Conservation (phyloP, 2,329 filamentous ascomycete species). For the Macrophomina phaseolina region DNA sequence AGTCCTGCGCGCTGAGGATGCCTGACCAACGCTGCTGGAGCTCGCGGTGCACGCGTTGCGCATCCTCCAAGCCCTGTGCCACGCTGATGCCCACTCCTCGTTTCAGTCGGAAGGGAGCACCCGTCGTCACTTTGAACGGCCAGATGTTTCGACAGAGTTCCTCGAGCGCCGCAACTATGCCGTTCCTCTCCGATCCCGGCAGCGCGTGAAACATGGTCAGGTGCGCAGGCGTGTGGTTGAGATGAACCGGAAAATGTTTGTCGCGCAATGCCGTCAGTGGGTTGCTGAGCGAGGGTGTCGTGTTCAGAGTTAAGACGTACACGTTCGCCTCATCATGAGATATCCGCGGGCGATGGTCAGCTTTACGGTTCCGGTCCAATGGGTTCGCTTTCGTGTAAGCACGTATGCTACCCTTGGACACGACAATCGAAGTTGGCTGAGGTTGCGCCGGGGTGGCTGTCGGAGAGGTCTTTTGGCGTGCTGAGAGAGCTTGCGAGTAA, state of each 20-base stretch:
- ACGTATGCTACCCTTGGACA: not conserved
- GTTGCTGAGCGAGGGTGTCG: slow-evolving; percentile 45
- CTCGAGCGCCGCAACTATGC: slow-evolving; percentile 42
- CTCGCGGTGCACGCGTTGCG: slow-evolving; percentile 43
- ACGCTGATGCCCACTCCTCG: slow-evolving; percentile 49
- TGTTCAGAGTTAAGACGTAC: slow-evolving; percentile 52
- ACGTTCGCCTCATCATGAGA: slow-evolving; percentile 40
- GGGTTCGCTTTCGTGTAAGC: slow-evolving; percentile 8
- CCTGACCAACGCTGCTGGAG: slow-evolving; percentile 45
- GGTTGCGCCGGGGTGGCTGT: not conserved
- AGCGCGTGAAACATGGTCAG: slow-evolving; percentile 55
- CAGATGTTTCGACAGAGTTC: slow-evolving; percentile 37
- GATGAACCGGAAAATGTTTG: slow-evolving; percentile 48
- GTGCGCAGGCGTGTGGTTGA: slow-evolving; percentile 52
- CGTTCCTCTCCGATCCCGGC: slow-evolving; percentile 46
- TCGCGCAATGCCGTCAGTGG: slow-evolving; percentile 48
- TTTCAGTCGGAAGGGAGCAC: slow-evolving; percentile 48
- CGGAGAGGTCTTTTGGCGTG: not conserved
- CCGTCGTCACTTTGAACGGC: slow-evolving; percentile 46
- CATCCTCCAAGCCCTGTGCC: slow-evolving; percentile 39
- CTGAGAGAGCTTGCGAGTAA: slow-evolving; percentile 12
- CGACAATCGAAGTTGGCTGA: not conserved
- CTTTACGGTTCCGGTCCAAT: slow-evolving; percentile 10
- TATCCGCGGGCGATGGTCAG: slow-evolving; percentile 37
- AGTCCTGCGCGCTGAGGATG: slow-evolving; percentile 52